Evolutionary conservation across 2,329 filamentous ascomycete genomes (phyloP), one percentile per base, ranked within the genome.

Genomic region (Colletotrichum musae): DNA sequence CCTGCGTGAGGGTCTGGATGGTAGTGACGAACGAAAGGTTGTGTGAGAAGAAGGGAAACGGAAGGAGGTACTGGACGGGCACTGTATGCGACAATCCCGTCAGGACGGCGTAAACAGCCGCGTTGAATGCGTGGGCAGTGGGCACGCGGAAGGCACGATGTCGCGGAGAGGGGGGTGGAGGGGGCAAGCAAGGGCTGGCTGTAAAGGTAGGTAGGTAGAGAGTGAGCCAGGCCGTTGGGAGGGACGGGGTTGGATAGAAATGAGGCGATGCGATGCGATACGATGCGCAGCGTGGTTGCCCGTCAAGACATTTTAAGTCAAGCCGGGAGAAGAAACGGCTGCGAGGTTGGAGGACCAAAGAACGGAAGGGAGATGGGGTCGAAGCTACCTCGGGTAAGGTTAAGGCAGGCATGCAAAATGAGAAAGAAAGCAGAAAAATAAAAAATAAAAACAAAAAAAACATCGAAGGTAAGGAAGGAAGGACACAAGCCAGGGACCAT

Each of bases 301-400:
- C 51, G 56, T 69, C 62, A 50, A 66, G 56, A 69, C 66, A 66
- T 58, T 58, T 69, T 69, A 65, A 69, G 62, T 66, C 66, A 69
- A 58, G 56, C 48, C 41, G 61, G 43, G 61, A 69, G 36, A 69
- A 69, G 61, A 69, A 69, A 66, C 62, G 26, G 26, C 45, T 43
- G 18, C 36, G 43, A 56, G 62, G 43, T 52, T 48, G 57, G 48
- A 45, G 36, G 51, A 47, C 45, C 57, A 57, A 69, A 66, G 62
- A 65, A 69, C 64, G 66, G 56, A 69, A 69, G 66, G 66, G 66
- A 66, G 66, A 60, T 69, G 57, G 43, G 18, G 66, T 66, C 45
- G 54, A 52, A 60, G 66, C 62, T 47, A 65, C 54, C 41, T 68
- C 54, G 58, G 26, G 58, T 47, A 53, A 68, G 53, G 66, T 48